These are phyloP conservation scores for Ophiostoma fasciatum DNA, from an alignment of 2,329 filamentous ascomycete genomes.

Conservation along the genomic window DNA sequence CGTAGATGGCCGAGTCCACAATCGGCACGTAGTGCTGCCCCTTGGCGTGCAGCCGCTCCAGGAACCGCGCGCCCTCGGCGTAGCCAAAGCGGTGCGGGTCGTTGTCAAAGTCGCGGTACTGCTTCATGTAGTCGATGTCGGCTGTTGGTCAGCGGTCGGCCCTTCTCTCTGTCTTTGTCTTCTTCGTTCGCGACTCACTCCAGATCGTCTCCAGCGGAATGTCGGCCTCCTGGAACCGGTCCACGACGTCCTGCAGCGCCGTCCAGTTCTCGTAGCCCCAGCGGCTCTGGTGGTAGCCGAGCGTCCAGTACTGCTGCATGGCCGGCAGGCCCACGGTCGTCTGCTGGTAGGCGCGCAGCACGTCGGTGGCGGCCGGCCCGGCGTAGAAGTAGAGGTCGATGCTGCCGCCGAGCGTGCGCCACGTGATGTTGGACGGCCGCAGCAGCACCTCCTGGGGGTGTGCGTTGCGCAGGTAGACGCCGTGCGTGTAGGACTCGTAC, in stretches of 20 bases:
- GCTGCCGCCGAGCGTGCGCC: constrained; percentile 45
- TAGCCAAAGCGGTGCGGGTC: constrained; percentile 43
- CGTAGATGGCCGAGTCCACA: constrained; percentile 55
- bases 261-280: constrained; percentile 72
- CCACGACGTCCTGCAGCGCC: constrained; percentile 48
- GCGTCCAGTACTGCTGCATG: constrained; percentile 68
- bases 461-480: constrained; percentile 46
- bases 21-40: constrained; percentile 60
- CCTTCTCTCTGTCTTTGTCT: no score
- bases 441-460: constrained; percentile 48
- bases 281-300: constrained; percentile 72
- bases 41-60: constrained; percentile 45
- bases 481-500: constrained; percentile 32
- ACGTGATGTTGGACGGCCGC: constrained; percentile 43
- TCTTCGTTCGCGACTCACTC: no score
- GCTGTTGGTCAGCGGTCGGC: no score
- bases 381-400: constrained; percentile 71
- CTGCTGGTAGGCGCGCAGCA: constrained; percentile 53
- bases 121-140: constrained; percentile 58
- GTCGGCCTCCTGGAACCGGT: constrained; percentile 45
- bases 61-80: constrained; percentile 42
- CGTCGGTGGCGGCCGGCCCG: constrained; percentile 52
- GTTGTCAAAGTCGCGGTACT: constrained; percentile 46
- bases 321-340: constrained; percentile 51
- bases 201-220: constrained; percentile 65